phyloP scores from a whole-genome alignment of 1,139 yeast species.

The Debaryomycetaceae sp. region DNA sequence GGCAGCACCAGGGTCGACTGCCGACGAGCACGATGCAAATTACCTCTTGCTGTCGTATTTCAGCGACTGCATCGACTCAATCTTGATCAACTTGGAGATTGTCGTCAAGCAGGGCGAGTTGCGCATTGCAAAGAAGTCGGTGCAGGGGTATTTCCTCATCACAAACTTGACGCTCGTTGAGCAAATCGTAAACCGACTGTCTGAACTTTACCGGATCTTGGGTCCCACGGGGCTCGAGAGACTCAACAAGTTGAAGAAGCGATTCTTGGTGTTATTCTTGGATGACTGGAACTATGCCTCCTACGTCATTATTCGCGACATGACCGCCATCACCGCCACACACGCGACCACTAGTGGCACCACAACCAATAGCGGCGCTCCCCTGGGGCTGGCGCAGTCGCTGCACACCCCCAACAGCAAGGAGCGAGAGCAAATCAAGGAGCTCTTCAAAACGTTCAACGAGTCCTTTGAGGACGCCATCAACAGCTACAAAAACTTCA shows the following conservation, averaged over 20 bases:
- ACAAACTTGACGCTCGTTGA: constrained; percentile 74
- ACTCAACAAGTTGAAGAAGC: constrained; percentile 63
- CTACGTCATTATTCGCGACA: constrained; percentile 63
- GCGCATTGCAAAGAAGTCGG: constrained; percentile 35
- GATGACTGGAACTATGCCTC: constrained; percentile 85
- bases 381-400: constrained; percentile 29
- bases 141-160: constrained; percentile 66
- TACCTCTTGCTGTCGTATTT: constrained; percentile 59
- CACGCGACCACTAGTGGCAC: constrained; percentile 20
- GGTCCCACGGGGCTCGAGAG: constrained; percentile 66
- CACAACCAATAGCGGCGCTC: constrained; percentile 1
- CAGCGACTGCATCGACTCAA: constrained; percentile 72
- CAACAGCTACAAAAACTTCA: constrained; percentile 57
- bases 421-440: constrained; percentile 81
- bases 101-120: constrained; percentile 34
- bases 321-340: constrained; percentile 50
- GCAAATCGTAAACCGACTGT: constrained; percentile 63
- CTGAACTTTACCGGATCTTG: constrained; percentile 46
- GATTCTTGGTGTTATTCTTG: constrained; percentile 71
- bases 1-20: constrained; percentile 15
- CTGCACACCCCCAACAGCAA: constrained; percentile 43
- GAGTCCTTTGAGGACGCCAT: constrained; percentile 76
- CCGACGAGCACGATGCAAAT: constrained; percentile 37
- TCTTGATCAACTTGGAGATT: constrained; percentile 56
- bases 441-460: constrained; percentile 77